phyloP scores from a whole-genome alignment of 2,329 filamentous ascomycete species.

The Curvularia spicifera region DNA sequence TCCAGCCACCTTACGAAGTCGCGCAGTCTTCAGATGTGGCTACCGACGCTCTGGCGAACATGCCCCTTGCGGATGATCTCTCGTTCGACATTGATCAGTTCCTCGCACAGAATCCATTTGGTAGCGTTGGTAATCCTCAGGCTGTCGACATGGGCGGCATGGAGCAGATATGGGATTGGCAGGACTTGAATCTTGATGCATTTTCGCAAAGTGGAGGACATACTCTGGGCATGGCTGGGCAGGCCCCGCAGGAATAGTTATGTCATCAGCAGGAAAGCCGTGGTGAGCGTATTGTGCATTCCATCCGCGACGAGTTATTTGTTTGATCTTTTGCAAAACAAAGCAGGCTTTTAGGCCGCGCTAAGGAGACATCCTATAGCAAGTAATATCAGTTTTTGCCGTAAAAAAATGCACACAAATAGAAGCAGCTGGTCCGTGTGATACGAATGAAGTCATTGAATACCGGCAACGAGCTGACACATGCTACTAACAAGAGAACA shows the following conservation, averaged over 20 bases:
- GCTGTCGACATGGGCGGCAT: conserved; percentile 39
- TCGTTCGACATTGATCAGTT: conserved; percentile 41
- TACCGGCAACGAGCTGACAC: neutral
- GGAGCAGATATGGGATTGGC: conserved; percentile 45
- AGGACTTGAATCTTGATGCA: conserved; percentile 34
- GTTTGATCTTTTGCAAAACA: neutral
- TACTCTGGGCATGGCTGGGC: neutral
- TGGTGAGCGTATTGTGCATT: neutral
- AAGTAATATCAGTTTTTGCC: neutral
- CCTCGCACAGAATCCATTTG: conserved; percentile 37
- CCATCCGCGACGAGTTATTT: neutral
- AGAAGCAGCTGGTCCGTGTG: neutral
- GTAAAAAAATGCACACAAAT: neutral
- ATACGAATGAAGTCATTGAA: neutral
- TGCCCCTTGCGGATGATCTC: conserved; percentile 24
- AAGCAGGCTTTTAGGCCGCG: neutral
- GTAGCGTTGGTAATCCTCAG: conserved; percentile 8
- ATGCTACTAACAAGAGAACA: neutral
- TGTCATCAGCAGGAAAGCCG: neutral
- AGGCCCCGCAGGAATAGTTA: neutral
- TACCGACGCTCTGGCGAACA: neutral
- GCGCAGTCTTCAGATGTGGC: neutral
- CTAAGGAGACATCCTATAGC: neutral
- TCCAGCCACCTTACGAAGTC: neutral
- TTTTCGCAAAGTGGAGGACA: conserved; percentile 10